These are phyloP conservation scores for Penicillium salamii DNA, from an alignment of 495 filamentous ascomycete species.

Conservation along the genomic window DNA sequence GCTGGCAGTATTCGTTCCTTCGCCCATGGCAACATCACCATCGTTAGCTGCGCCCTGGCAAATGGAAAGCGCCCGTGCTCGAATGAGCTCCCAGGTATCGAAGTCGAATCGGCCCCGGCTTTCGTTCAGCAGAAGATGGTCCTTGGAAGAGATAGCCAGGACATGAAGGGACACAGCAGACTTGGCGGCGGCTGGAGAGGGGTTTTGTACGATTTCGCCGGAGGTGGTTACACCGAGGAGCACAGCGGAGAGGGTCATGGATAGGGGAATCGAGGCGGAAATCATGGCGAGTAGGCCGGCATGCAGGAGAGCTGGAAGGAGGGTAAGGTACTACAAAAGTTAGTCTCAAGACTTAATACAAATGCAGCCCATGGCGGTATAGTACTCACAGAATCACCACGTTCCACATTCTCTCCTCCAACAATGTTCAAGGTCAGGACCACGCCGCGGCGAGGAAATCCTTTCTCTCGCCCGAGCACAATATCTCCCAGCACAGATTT, in stretches of 20 bases:
- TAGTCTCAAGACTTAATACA: conserved; percentile 7
- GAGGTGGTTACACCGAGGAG: conserved; percentile 57
- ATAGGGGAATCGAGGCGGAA: conserved; percentile 71
- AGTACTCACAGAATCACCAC: conserved; percentile 63
- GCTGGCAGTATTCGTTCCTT: conserved; percentile 33
- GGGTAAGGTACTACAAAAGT: conserved; percentile 61
- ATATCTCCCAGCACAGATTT: conserved; percentile 30
- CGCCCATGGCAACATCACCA: conserved; percentile 43
- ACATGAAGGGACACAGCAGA: conserved; percentile 69
- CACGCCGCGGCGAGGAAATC: conserved; percentile 39
- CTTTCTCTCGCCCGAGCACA: conserved; percentile 33
- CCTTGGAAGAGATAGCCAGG: conserved; percentile 70
- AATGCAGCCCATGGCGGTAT: no score
- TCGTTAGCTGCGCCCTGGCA: conserved; percentile 56
- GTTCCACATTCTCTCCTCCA: conserved; percentile 60
- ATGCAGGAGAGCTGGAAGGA: conserved; percentile 74
- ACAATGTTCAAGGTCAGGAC: conserved; percentile 40
- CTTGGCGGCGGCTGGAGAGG: conserved; percentile 52
- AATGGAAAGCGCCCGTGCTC: conserved; percentile 57
- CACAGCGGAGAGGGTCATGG: conserved; percentile 63
- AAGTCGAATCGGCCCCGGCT: conserved; percentile 78
- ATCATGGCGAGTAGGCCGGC: conserved; percentile 70
- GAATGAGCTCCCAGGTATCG: conserved; percentile 72
- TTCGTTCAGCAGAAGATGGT: conserved; percentile 72
- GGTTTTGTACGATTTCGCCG: conserved; percentile 51